Evolutionary conservation across 1,284 basidiomycete species (phyloP).

Genomic region (Apiotrichum mycotoxinovorans): DNA sequence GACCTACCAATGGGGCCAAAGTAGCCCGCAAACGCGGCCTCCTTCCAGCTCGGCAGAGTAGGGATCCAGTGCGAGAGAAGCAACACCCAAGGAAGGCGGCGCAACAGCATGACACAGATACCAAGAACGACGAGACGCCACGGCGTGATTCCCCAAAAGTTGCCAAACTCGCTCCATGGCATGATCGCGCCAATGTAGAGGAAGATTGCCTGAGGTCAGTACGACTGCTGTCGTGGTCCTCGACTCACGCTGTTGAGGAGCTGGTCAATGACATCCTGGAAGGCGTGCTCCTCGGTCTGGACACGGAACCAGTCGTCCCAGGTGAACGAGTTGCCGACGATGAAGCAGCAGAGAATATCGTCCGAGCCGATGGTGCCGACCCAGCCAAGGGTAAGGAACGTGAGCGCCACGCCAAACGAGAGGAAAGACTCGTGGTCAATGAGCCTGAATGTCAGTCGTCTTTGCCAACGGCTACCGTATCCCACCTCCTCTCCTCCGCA

Average conservation of each 20-base stretch:
- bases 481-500: slow-evolving; percentile 37
- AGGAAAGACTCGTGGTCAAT: slow-evolving; percentile 51
- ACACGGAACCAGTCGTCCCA: slow-evolving; percentile 54
- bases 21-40: slow-evolving; percentile 47
- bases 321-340: slow-evolving; percentile 45
- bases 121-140: slow-evolving; percentile 81
- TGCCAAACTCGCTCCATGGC: slow-evolving; percentile 59
- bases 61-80: slow-evolving; percentile 53
- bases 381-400: slow-evolving; percentile 71
- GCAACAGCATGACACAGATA: slow-evolving; percentile 68
- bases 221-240: background rate
- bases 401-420: slow-evolving; percentile 47
- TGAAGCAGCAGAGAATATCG: slow-evolving; percentile 64
- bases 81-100: slow-evolving; percentile 74
- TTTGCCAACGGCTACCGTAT: slow-evolving; percentile 75
- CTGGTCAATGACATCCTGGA: slow-evolving; percentile 58
- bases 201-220: slow-evolving; percentile 54
- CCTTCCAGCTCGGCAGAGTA: slow-evolving; percentile 40
- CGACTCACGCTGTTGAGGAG: slow-evolving; percentile 49
- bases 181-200: slow-evolving; percentile 89
- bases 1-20: slow-evolving; percentile 45
- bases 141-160: slow-evolving; percentile 59
- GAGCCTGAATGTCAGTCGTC: slow-evolving; percentile 56
- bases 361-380: slow-evolving; percentile 84
- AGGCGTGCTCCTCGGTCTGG: slow-evolving; percentile 54